Conservation (phyloP, 257 asterid genomes). For the Plantago ovata region DNA sequence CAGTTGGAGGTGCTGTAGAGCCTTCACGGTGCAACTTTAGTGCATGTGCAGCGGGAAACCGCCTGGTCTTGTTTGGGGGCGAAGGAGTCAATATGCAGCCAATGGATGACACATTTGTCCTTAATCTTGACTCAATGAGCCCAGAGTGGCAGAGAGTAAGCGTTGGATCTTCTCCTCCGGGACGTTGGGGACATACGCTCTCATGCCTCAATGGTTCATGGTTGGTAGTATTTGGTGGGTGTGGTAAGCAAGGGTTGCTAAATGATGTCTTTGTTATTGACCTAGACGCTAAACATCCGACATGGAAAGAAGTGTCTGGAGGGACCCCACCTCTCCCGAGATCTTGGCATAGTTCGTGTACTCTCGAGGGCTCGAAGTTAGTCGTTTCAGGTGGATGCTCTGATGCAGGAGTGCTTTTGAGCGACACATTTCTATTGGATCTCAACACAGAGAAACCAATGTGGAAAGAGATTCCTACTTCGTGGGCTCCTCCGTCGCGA, state of each 20-base stretch:
- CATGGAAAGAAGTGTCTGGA: slow-evolving; percentile 77
- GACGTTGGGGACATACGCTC: slow-evolving; percentile 92
- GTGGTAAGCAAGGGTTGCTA: slow-evolving; percentile 76
- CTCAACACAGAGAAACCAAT: slow-evolving; percentile 59
- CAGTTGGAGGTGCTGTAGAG: slow-evolving; percentile 80
- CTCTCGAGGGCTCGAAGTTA: slow-evolving; percentile 79
- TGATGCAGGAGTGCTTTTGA: slow-evolving; percentile 74
- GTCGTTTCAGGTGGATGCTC: slow-evolving; percentile 94
- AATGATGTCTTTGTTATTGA: slow-evolving; percentile 81
- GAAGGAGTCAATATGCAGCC: slow-evolving; percentile 96
- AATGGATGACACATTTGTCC: slow-evolving; percentile 90
- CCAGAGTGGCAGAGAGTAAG: slow-evolving; percentile 82
- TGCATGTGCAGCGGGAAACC: slow-evolving; percentile 86
- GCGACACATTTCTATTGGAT: slow-evolving; percentile 68
- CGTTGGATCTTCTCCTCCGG: slow-evolving; percentile 79
- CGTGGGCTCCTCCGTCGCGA: slow-evolving; percentile 77
- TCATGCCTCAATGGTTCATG: slow-evolving; percentile 76
- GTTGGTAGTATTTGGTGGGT: slow-evolving; percentile 85
- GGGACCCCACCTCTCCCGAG: slow-evolving; percentile 80
- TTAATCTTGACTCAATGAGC: slow-evolving; percentile 61
- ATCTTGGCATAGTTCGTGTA: slow-evolving; percentile 92
- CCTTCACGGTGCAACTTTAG: slow-evolving; percentile 92
- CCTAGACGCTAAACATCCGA: slow-evolving; percentile 78
- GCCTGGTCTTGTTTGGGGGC: slow-evolving; percentile 83
- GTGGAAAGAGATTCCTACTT: slow-evolving; percentile 71